phyloP scores from a whole-genome alignment of 192 early-diverging fungal genomes.

The Podochytrium sp. region DNA sequence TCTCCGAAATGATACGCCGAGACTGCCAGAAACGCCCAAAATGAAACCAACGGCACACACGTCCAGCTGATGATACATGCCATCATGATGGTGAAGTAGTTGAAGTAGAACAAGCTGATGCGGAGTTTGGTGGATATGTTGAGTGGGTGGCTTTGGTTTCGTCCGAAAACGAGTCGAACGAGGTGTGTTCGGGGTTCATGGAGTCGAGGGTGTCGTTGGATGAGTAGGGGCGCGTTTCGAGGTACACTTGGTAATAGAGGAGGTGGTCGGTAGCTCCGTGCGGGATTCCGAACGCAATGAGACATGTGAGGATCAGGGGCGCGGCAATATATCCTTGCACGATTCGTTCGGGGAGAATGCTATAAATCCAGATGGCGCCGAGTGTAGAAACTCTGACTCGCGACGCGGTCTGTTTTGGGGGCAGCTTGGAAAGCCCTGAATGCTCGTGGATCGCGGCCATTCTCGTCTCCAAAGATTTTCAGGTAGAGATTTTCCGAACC shows the following conservation, averaged over 20 bases:
- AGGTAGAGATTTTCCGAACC: too few relatives aligned
- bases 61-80: constrained; percentile 14
- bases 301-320: constrained; percentile 10
- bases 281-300: constrained; percentile 31
- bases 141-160: not conserved
- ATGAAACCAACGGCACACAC: constrained; percentile 12
- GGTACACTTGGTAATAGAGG: constrained; percentile 20
- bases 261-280: constrained; percentile 37
- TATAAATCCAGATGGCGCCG: not conserved
- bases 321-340: not conserved
- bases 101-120: constrained; percentile 20
- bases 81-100: constrained; percentile 31
- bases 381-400: not conserved
- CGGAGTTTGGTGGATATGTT: not conserved
- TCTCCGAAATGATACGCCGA: constrained; percentile 38
- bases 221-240: not conserved
- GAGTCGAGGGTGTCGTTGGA: not conserved
- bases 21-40: constrained; percentile 23
- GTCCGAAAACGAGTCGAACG: not conserved
- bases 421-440: not conserved
- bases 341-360: not conserved
- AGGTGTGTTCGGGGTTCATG: not conserved
- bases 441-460: too few relatives aligned
- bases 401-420: not conserved
- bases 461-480: too few relatives aligned